A percentile compares a stretch with the other conserved stretches of the same genome.
phyloP scores from a whole-genome alignment of 208 protist species.

The Kentomonas sorsogonicus region DNA sequence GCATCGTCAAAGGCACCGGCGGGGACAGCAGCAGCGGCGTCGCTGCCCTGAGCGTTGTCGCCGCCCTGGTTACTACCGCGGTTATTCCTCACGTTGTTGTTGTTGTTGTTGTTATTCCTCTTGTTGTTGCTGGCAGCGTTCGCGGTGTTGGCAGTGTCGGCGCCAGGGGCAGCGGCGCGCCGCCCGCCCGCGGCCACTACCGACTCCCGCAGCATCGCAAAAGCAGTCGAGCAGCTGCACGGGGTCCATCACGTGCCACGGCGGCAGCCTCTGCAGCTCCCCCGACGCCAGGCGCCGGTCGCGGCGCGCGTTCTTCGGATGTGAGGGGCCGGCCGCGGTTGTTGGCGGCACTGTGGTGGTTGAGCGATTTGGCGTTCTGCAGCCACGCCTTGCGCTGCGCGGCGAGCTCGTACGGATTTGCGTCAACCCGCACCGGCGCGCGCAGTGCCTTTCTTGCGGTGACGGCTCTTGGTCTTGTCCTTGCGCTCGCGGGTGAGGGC shows the following conservation, averaged over 20 bases:
- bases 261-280: constrained; percentile 18
- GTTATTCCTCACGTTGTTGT: background rate
- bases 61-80: too few species aligned
- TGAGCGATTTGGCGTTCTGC: constrained; percentile 29
- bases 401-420: constrained; percentile 69
- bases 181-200: constrained; percentile 28
- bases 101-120: constrained; percentile 3
- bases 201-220: constrained; percentile 48
- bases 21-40: too few species aligned
- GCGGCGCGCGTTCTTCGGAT: constrained; percentile 54
- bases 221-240: constrained; percentile 75
- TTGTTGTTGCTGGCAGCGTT: too few species aligned
- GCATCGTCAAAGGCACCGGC: too few species aligned
- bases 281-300: constrained; percentile 36
- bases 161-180: too few species aligned
- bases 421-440: constrained; percentile 64
- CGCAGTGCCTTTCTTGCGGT: constrained; percentile 74
- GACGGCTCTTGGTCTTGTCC: constrained; percentile 55
- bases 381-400: constrained; percentile 40
- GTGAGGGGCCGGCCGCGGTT: too few species aligned
- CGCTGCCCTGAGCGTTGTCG: too few species aligned
- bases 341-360: constrained; percentile 64
- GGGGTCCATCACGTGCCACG: constrained; percentile 59
- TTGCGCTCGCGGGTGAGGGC: constrained; percentile 24
- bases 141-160: too few species aligned